Percentiles rank a stretch among this genome's conserved stretches.
Conservation (phyloP, 2,329 filamentous ascomycete species). For the Ciborinia camelliae region DNA sequence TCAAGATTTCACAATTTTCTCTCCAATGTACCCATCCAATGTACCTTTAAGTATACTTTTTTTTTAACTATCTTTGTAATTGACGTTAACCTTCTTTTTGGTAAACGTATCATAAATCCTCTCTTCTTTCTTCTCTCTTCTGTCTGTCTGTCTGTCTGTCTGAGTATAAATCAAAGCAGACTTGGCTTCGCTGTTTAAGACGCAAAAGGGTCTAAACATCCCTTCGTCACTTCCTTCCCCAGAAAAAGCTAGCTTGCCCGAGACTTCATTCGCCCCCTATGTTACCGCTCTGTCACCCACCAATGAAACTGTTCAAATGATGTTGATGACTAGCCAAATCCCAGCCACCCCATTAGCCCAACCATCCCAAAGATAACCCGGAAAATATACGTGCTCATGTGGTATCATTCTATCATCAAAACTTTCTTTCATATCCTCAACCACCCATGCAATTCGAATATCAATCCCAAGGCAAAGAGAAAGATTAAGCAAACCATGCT, state of each 20-base stretch:
- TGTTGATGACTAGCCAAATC: slow-evolving; percentile 22
- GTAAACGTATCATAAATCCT: not conserved
- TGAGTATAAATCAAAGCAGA: not conserved
- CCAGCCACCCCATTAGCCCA: slow-evolving; percentile 5
- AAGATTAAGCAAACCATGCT: slow-evolving; percentile 61
- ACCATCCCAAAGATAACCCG: slow-evolving; percentile 19
- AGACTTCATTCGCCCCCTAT: not conserved
- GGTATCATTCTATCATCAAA: slow-evolving; percentile 22
- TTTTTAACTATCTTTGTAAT: not conserved
- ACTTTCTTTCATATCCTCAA: slow-evolving; percentile 13
- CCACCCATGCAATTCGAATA: slow-evolving; percentile 12
- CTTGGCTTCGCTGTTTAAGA: not conserved
- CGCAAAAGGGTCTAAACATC: not conserved
- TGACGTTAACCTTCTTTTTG: not conserved
- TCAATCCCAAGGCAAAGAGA: slow-evolving; percentile 40
- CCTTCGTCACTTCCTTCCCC: not conserved
- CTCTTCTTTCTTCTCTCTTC: not conserved
- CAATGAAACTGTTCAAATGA: not conserved
- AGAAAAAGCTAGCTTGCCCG: not conserved
- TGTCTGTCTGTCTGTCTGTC: not conserved
- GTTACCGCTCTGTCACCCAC: slow-evolving; percentile 21
- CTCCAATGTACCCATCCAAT: not conserved
- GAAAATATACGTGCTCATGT: slow-evolving; percentile 20
- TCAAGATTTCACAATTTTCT: not conserved
- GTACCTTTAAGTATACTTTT: not conserved